phyloP scores from a whole-genome alignment of 306 rosid species.

The barrel medic (Medicago truncatula) region DNA sequence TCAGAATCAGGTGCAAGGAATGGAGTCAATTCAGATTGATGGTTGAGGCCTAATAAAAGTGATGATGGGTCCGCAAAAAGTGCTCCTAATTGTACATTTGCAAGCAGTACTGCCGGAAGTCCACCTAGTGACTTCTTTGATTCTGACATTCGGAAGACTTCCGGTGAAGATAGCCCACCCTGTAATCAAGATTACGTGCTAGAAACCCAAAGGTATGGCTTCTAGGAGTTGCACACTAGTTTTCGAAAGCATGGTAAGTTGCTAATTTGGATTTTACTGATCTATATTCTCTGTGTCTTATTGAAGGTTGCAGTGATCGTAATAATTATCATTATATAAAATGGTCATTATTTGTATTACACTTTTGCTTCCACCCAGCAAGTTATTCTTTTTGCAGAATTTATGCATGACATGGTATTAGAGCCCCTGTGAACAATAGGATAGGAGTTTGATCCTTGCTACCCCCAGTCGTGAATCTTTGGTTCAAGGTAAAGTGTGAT shows the following conservation, averaged over 20 bases:
- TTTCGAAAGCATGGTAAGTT: constrained; percentile 24
- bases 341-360: background rate
- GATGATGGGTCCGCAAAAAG: constrained; percentile 43
- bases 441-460: constrained; percentile 21
- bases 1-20: no score
- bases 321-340: background rate
- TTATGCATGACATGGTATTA: constrained; percentile 4
- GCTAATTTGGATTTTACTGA: constrained; percentile 26
- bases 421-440: background rate
- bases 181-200: constrained; percentile 50
- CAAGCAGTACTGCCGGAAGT: constrained; percentile 71
- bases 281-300: constrained; percentile 32
- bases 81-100: constrained; percentile 78
- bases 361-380: background rate
- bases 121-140: constrained; percentile 67
- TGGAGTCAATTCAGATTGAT: no score
- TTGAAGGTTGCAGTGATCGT: constrained; percentile 10
- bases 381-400: background rate
- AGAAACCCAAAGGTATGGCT: constrained; percentile 74
- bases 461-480: background rate
- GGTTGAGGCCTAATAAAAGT: no score
- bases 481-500: constrained; percentile 1
- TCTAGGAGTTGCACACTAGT: constrained; percentile 27
- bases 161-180: constrained; percentile 68
- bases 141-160: constrained; percentile 60